Evolutionary conservation across 1,139 yeast genomes (phyloP).

Genomic region (Geotrichum klebahnii): DNA sequence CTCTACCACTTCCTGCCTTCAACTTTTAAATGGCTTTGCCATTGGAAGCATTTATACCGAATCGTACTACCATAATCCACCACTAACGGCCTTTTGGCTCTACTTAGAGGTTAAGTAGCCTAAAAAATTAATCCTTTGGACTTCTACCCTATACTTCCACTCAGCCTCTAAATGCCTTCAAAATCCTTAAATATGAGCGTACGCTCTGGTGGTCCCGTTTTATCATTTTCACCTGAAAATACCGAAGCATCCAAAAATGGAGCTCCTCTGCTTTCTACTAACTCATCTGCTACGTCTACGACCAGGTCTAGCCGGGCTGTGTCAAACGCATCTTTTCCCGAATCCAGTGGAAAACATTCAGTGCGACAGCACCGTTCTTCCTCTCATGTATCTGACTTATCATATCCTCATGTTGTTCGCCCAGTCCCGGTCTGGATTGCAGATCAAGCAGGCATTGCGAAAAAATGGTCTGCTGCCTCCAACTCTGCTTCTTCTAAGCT

Average conservation of each 20-base stretch:
- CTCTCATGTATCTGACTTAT: neutral
- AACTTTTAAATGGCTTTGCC: too few species aligned
- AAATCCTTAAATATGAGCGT: neutral
- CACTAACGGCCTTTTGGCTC: too few species aligned
- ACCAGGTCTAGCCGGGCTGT: neutral
- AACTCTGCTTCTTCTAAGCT: neutral
- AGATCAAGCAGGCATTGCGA: slow-evolving; percentile 11
- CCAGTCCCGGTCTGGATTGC: slow-evolving; percentile 21
- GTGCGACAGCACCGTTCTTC: neutral
- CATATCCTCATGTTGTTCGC: slow-evolving; percentile 19
- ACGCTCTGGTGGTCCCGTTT: neutral
- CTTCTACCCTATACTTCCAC: too few species aligned
- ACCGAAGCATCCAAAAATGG: neutral
- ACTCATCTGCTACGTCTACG: neutral
- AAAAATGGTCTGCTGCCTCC: slow-evolving; percentile 12
- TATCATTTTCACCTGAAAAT: neutral
- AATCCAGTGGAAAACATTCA: neutral
- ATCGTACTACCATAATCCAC: too few species aligned
- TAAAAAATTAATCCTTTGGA: too few species aligned
- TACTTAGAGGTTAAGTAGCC: too few species aligned
- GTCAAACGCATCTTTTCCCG: neutral
- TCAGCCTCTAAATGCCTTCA: neutral
- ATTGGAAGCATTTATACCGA: too few species aligned
- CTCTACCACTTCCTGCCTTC: too few species aligned
- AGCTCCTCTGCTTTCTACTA: neutral